Conservation (phyloP, 2,329 filamentous ascomycete species). For the Cercospora sp. region DNA sequence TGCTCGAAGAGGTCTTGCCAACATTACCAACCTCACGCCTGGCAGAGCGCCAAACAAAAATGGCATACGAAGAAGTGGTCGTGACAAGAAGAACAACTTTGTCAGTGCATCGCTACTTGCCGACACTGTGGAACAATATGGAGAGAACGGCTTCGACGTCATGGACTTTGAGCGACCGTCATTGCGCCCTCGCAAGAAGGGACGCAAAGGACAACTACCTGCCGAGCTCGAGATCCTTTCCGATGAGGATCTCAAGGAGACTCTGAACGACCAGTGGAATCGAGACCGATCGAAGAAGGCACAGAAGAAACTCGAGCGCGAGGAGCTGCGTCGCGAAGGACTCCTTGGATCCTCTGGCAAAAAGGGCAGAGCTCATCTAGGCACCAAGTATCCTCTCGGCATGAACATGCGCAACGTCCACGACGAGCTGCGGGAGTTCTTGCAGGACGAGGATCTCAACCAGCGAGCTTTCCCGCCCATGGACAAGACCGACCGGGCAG, state of each 20-base stretch:
- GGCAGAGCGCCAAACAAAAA: slow-evolving; percentile 25
- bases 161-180: slow-evolving; percentile 79
- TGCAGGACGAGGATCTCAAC: slow-evolving; percentile 61
- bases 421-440: slow-evolving; percentile 70
- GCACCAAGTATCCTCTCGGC: slow-evolving; percentile 70
- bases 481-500: slow-evolving; percentile 72
- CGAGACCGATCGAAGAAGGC: slow-evolving; percentile 50
- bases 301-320: slow-evolving; percentile 49
- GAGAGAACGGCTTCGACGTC: slow-evolving; percentile 74
- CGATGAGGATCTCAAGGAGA: slow-evolving; percentile 47
- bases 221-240: slow-evolving; percentile 43
- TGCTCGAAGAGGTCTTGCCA: slow-evolving; percentile 35
- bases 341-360: slow-evolving; percentile 40
- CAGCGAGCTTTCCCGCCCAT: slow-evolving; percentile 81
- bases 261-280: slow-evolving; percentile 45
- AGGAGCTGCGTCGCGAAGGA: slow-evolving; percentile 48
- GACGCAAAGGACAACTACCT: slow-evolving; percentile 51
- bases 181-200: slow-evolving; percentile 65
- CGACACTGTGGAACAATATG: slow-evolving; percentile 61
- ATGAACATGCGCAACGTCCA: slow-evolving; percentile 71
- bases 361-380: slow-evolving; percentile 53
- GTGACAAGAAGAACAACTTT: slow-evolving; percentile 44
- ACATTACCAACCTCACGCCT: slow-evolving; percentile 30
- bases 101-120: slow-evolving; percentile 58
- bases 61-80: slow-evolving; percentile 24